Base-by-base conservation (phyloP, 2,329 filamentous ascomycete genomes). In the Arthrobotrys musiformis region DNA sequence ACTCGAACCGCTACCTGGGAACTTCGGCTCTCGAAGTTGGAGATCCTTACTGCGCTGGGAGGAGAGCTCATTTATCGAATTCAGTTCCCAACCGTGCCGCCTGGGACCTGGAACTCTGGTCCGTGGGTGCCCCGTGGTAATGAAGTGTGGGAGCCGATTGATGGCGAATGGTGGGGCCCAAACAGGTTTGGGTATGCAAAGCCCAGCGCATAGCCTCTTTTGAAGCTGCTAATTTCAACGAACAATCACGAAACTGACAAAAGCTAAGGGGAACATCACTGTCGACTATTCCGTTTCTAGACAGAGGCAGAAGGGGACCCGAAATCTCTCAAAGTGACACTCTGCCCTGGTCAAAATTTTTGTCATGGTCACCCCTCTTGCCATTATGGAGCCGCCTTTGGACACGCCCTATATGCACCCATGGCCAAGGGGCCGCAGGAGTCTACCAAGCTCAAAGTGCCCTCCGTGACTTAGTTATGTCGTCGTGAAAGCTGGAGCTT, bases 161-260 rank as follows among this genome's bases (percentile, higher is more conserved):
- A 54, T 40, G 46, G 24, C 19, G 33, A 61, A 64, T 48, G 62
- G 68, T 72, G 68, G 58, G 40, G 50, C 52, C 66, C 66, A 66
- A 35, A 54, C 42, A 54, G 44, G 44, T 67, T 46, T 56, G 62
- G 42, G 33, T 19, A 33, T 58, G 73, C 73, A 70, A 58, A 77
- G 66, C 66, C 72, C 46, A 69, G 44, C 66, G 66, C 73, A 70
- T 77, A 70, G 73, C 73, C 73, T 56, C 60, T 56, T 64, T 68
- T 46, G 50, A 62, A 44, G 66, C 60, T 66, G 44, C 58, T 70
- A 77, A 77, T 77, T 77, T 77, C 66, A 77, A 77, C 66, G 42
- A 60, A 70, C 40, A 67, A 54, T 66, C 58, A 62, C 50, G 66
- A 77, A 76, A 70, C 60, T 66, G 63, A 56, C 64, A 64, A 58